Conservation (phyloP, 345 rosid species). For the Euphorbia tirucalli region DNA sequence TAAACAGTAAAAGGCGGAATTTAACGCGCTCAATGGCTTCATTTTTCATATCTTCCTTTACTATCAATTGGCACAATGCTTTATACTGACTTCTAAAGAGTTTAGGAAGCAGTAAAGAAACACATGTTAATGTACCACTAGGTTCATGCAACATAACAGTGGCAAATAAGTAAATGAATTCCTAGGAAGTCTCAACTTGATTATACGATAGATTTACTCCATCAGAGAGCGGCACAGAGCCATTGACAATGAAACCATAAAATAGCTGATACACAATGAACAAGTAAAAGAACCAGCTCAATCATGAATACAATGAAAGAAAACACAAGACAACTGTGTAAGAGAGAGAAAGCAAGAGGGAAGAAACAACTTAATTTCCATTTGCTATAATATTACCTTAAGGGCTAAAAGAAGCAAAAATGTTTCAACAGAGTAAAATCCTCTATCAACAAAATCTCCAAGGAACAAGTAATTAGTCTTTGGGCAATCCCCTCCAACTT, state of each 20-base stretch:
- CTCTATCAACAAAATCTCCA: slow-evolving; percentile 98
- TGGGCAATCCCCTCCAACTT: slow-evolving; percentile 94
- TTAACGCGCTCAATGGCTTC: not conserved
- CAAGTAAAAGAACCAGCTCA: not conserved
- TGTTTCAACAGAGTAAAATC: slow-evolving; percentile 94
- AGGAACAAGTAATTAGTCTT: slow-evolving; percentile 94
- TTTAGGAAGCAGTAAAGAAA: not conserved
- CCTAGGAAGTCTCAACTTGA: not conserved
- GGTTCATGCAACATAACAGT: not conserved
- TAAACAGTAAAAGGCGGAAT: not conserved
- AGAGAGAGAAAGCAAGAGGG: not conserved
- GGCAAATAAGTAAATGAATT: not conserved
- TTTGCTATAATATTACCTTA: slow-evolving; percentile 48
- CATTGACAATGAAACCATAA: not conserved
- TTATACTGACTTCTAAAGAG: not conserved
- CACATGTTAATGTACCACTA: not conserved
- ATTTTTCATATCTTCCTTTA: not conserved
- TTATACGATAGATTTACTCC: not conserved
- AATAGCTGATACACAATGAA: not conserved
- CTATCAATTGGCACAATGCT: not conserved
- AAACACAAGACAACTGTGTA: not conserved
- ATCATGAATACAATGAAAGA: not conserved
- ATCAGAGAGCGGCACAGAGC: not conserved
- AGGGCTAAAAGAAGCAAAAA: slow-evolving; percentile 89
- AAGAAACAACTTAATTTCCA: not conserved